Conservation (phyloP, 2,329 filamentous ascomycete genomes). For the Ceratocystis colombiana region DNA sequence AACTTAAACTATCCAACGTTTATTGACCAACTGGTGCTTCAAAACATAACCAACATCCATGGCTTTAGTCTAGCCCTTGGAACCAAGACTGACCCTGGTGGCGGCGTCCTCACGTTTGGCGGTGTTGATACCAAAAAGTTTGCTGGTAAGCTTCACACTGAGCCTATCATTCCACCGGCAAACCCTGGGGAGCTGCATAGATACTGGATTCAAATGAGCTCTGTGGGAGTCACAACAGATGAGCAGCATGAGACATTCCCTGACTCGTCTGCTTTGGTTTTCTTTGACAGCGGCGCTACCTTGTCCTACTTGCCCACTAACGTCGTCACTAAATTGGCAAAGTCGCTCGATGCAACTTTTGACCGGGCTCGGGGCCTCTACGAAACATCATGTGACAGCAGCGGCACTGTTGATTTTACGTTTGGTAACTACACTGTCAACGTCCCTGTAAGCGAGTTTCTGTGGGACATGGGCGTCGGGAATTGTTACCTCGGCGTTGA, state of each 20-base stretch:
- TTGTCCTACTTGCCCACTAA: constrained; percentile 54
- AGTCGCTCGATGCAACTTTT: constrained; percentile 39
- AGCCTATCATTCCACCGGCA: constrained; percentile 30
- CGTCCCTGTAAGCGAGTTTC: constrained; percentile 40
- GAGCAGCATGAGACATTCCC: constrained; percentile 28
- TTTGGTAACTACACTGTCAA: constrained; percentile 40
- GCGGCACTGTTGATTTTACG: constrained; percentile 40
- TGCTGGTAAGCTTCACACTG: constrained; percentile 32
- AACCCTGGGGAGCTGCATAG: constrained; percentile 28
- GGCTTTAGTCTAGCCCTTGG: constrained; percentile 33
- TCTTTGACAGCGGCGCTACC: constrained; percentile 58
- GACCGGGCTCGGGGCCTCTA: constrained; percentile 37
- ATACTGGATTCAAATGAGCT: constrained; percentile 38
- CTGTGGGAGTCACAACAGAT: constrained; percentile 32
- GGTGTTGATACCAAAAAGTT: constrained; percentile 41
- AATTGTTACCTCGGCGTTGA: constrained; percentile 41
- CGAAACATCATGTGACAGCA: constrained; percentile 39
- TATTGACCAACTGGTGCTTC: constrained; percentile 30
- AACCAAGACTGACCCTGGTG: constrained; percentile 28
- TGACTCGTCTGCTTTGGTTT: constrained; percentile 37
- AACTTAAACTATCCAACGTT: constrained; percentile 31
- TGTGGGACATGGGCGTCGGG: constrained; percentile 33
- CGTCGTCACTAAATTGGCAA: constrained; percentile 40
- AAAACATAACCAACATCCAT: constrained; percentile 30
- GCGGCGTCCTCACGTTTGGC: constrained; percentile 36